Evolutionary conservation across 148 eudicot species (phyloP), one percentile per base, ranked within the genome.

Genomic region (Amaranthus hypochondriacus): DNA sequence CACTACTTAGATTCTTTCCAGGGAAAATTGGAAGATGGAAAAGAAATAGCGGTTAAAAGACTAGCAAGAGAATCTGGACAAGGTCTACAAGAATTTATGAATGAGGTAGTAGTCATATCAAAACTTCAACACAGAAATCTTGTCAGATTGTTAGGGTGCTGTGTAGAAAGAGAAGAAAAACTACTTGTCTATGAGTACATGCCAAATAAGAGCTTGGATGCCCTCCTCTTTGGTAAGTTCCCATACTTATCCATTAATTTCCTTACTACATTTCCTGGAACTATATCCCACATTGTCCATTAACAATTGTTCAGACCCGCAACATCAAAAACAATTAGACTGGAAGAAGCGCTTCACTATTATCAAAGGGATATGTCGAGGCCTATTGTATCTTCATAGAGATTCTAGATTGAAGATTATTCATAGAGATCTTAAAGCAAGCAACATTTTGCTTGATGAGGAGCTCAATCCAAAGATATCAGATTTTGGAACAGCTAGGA

Each of bases 71-170:
- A 59, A 21, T 83, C 88, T 5, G 81, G 88, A 28, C 86, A 85
- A 81, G 88, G 86, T 44, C n/a, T 67, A 43, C 73, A 74, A 54
- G 88, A 86, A 73, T 83, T 85, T 50, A 83, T 75, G 86, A 86
- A 82, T 60, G 89, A 86, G 73, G 84, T 83, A 28, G 43, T 55
- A 53, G 68, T 83, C 18, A 86, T 86, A 39, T 81, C 88, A 3
- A 79, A 83, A 77, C 84, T 86, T 39, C 84, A 83, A 48, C 86
- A 86, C 59, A 69, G 74, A 39, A 86, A 83, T 57, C 88, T 86
- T 52, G 88, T 85, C 57, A 76, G 71, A 47, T 68, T 83, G 5
- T 58, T 83, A 3, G 84, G 88, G 0, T 86, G 80, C 51, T 78
- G 88, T 66, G 63, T 83, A 5, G 68, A 78, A 67, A 78, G 83